A percentile compares a stretch with the other conserved stretches of the same genome.
These are phyloP conservation scores for Juncus inflexus DNA, from an alignment of 176 grass and related monocot species.

Conservation along the genomic window DNA sequence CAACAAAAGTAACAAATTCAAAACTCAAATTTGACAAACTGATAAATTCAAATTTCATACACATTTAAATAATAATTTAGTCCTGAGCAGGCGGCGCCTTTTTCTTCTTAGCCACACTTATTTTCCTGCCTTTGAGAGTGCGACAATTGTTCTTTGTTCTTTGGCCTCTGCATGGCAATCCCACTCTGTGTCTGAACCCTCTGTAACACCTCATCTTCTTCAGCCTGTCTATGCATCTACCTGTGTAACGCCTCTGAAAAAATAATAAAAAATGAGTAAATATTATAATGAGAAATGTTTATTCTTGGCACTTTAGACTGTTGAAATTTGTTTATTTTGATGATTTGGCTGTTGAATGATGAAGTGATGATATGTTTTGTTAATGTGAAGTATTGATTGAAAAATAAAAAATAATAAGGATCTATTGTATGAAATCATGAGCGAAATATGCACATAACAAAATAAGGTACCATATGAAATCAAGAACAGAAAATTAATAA, in stretches of 20 bases:
- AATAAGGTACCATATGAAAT: too few species aligned
- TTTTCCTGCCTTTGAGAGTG: constrained; percentile 80
- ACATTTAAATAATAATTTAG: neutral
- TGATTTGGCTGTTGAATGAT: too few species aligned
- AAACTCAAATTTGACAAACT: neutral
- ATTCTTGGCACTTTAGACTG: neutral
- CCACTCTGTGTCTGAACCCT: constrained; percentile 68
- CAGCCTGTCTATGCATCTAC: constrained; percentile 72
- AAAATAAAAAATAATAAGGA: too few species aligned
- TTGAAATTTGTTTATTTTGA: too few species aligned
- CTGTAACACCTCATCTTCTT: constrained; percentile 88
- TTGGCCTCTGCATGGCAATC: constrained; percentile 68
- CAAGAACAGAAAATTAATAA: too few species aligned
- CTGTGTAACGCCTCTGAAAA: constrained; percentile 77
- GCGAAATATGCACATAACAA: too few species aligned
- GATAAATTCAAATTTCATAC: neutral
- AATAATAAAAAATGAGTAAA: constrained; percentile 18
- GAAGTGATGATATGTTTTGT: too few species aligned
- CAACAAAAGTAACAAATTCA: neutral
- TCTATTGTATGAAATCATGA: too few species aligned
- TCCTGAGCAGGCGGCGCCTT: constrained; percentile 20
- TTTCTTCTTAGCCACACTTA: constrained; percentile 75
- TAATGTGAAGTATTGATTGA: too few species aligned
- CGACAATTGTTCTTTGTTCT: constrained; percentile 92
- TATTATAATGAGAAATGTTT: neutral